phyloP scores from a whole-genome alignment of 257 asterid species.

The Solanum chmielewskii region DNA sequence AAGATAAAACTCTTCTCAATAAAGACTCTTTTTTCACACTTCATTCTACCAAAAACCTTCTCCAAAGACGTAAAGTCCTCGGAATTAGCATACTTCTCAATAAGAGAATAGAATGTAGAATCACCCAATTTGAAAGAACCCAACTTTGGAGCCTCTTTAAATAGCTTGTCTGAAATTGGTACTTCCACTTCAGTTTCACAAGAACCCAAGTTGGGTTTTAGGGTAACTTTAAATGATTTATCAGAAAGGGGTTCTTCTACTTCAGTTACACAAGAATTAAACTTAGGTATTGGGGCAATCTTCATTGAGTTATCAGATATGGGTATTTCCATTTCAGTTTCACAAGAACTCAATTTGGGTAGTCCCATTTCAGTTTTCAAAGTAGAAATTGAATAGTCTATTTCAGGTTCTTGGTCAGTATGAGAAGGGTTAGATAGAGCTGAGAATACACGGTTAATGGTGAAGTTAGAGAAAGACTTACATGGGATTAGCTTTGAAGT shows the following conservation, averaged over 20 bases:
- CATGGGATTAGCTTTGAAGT: conserved; percentile 21
- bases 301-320: not conserved
- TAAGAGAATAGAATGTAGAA: conserved; percentile 69
- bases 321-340: not conserved
- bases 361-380: not conserved
- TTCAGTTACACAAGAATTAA: not conserved
- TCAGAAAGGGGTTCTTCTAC: not conserved
- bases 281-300: not conserved
- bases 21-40: conserved; percentile 48
- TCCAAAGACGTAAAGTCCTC: conserved; percentile 72
- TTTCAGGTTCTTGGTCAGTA: not conserved
- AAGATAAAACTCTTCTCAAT: conserved; percentile 58
- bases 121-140: conserved; percentile 81
- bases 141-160: conserved; percentile 25
- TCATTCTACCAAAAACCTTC: conserved; percentile 55
- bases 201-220: not conserved
- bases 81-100: conserved; percentile 47
- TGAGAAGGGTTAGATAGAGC: conserved; percentile 4
- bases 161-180: conserved; percentile 48
- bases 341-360: not conserved
- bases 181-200: conserved; percentile 6
- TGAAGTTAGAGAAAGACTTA: conserved; percentile 18
- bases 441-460: conserved; percentile 22
- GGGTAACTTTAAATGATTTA: conserved; percentile 4
- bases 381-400: not conserved